These are phyloP conservation scores for Claviceps quebecensis DNA, from an alignment of 2,329 filamentous ascomycete species.

Conservation along the genomic window DNA sequence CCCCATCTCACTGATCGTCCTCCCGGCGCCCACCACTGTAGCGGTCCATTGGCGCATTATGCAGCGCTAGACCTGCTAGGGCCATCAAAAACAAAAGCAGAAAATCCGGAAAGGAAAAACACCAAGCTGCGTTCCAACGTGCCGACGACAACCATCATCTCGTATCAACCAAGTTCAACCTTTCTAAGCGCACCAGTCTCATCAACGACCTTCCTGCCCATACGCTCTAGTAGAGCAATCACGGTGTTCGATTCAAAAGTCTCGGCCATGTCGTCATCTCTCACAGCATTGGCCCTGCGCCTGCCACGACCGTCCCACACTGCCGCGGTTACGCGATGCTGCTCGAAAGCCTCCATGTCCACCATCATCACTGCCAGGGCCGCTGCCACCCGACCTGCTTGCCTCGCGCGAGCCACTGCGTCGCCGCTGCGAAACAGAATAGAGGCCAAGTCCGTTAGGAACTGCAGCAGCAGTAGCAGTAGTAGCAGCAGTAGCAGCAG, in stretches of 20 bases:
- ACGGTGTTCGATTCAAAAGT: not conserved
- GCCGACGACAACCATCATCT: not conserved
- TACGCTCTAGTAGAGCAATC: not conserved
- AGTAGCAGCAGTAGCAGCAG: not conserved
- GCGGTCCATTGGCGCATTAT: too few relatives aligned
- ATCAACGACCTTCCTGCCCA: not conserved
- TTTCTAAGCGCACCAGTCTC: not conserved
- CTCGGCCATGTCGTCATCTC: constrained; percentile 15
- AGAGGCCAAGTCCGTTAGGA: not conserved
- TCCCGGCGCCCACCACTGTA: too few relatives aligned
- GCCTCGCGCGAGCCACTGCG: constrained; percentile 10
- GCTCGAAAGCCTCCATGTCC: constrained; percentile 17
- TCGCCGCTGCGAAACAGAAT: constrained; percentile 7
- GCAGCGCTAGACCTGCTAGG: too few relatives aligned
- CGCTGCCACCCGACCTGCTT: constrained; percentile 9
- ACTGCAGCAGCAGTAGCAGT: not conserved
- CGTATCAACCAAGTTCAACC: not conserved
- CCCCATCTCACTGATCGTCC: too few relatives aligned
- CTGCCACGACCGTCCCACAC: constrained; percentile 12
- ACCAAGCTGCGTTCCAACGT: too few relatives aligned
- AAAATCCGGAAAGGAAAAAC: too few relatives aligned
- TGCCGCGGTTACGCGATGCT: constrained; percentile 12
- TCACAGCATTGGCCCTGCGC: constrained; percentile 20
- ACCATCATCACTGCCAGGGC: constrained; percentile 8
- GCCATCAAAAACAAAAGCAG: too few relatives aligned